These are phyloP conservation scores for Clonostachys rhizophaga DNA, from an alignment of 2,329 filamentous ascomycete genomes.

Conservation along the genomic window DNA sequence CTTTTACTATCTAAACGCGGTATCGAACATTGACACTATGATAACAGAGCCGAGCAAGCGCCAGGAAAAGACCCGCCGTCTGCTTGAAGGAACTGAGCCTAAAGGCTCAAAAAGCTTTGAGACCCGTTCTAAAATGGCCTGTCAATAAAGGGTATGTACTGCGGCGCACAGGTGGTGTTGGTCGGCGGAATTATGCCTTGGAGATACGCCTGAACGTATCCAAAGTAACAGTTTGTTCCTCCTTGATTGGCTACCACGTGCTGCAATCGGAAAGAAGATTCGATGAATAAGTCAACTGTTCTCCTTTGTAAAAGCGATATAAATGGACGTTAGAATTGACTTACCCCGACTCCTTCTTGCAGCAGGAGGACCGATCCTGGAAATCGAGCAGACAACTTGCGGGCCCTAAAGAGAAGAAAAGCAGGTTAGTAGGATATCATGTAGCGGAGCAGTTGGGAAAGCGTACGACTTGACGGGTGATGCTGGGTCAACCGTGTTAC, in stretches of 20 bases:
- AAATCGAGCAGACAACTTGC: constrained; percentile 17
- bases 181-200: constrained; percentile 20
- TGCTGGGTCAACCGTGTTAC: constrained; percentile 30
- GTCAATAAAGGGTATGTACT: constrained; percentile 17
- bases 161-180: constrained; percentile 22
- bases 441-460: neutral
- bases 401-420: constrained; percentile 12
- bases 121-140: neutral
- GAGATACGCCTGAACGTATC: constrained; percentile 27
- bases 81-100: too few relatives aligned
- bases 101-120: too few relatives aligned
- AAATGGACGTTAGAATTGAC: constrained; percentile 6
- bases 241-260: constrained; percentile 17
- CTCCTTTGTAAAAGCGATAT: constrained; percentile 1
- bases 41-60: too few relatives aligned
- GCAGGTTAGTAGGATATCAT: constrained; percentile 4
- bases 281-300: constrained; percentile 7
- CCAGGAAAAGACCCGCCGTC: too few relatives aligned
- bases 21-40: too few relatives aligned
- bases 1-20: too few relatives aligned
- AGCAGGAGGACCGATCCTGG: constrained; percentile 18
- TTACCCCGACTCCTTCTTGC: constrained; percentile 25
- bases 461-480: constrained; percentile 26
- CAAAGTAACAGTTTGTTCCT: constrained; percentile 25
- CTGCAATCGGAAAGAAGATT: constrained; percentile 10